phyloP scores from a whole-genome alignment of 768 basidiomycete genomes.

The Russula griseocarnosa region DNA sequence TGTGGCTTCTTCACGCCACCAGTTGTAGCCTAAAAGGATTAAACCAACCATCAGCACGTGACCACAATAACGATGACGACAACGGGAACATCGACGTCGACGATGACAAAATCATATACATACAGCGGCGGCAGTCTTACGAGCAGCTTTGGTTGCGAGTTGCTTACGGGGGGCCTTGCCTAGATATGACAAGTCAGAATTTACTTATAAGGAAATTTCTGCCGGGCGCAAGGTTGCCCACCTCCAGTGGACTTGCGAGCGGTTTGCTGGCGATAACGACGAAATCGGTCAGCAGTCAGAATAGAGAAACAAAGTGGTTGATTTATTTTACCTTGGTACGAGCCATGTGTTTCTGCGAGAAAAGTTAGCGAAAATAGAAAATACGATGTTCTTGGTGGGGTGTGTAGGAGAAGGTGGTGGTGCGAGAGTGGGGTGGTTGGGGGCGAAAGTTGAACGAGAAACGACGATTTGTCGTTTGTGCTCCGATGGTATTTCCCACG shows the following conservation, averaged over 20 bases:
- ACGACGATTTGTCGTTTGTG: conserved; percentile 29
- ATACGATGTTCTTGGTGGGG: conserved; percentile 16
- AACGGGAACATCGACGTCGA: conserved; percentile 29
- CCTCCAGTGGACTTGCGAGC: conserved; percentile 99
- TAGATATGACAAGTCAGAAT: conserved; percentile 36
- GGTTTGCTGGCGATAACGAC: conserved; percentile 70
- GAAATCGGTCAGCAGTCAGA: conserved; percentile 8
- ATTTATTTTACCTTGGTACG: conserved; percentile 69
- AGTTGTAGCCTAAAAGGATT: conserved; percentile 55
- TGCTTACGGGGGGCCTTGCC: conserved; percentile 92
- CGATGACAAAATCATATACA: conserved; percentile 34
- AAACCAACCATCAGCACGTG: conserved; percentile 24
- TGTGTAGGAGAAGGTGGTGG: conserved; percentile 27
- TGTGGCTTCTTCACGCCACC: conserved; percentile 99
- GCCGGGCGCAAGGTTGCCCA: conserved; percentile 40
- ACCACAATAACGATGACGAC: conserved; percentile 26
- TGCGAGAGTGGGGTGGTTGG: conserved; percentile 21
- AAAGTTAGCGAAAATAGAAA: conserved; percentile 23
- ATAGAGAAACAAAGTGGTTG: neutral
- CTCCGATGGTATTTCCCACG: conserved; percentile 30
- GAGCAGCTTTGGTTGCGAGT: conserved; percentile 92
- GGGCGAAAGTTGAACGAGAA: conserved; percentile 21
- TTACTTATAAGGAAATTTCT: conserved; percentile 30
- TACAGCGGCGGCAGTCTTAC: conserved; percentile 76
- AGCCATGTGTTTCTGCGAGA: conserved; percentile 54